Base-by-base conservation (phyloP, 208 protist species). In the Trypanosoma cruzi region DNA sequence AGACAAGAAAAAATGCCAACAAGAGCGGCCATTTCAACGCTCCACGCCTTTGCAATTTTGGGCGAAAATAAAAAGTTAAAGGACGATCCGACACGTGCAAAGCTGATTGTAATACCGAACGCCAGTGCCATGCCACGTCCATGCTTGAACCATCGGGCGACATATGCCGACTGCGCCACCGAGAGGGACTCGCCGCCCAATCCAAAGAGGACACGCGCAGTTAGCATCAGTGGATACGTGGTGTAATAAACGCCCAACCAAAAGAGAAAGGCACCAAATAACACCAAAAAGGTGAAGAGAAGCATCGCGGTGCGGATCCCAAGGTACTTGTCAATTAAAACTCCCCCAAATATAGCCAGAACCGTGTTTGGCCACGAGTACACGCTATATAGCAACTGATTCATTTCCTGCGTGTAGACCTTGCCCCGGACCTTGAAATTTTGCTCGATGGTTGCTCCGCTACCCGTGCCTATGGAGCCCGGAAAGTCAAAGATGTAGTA, bases 331-430 rank as follows among this genome's bases (percentile, higher is more conserved):
- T 98, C 92, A 57, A 98, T 97, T 20, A 98, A 69, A 28, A 96
- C 78, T 36, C 91, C 95, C 10, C 92, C 91, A 28, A 96, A 76
- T 24, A 96, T 78, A 4, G 87, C 79, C 22, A 97, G 85, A 2
- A 94, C 77, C 2, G 90, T 98, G 75, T 97, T 98, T 1, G 91
- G 95, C 82, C 90, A 97, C 54, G 91, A 95, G 71, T 97, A 98
- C 32, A 97, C 90, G 50, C 92, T 95, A 71, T 97, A 98, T 8
- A 97, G 72, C 59, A 86, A 73, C 67, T 94, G 92, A 71, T 95
- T 95, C 92, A 93, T 96, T 37, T 80, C 73, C 53, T 94, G 85
- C 48, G 82, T 94, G 75, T 91, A 96, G 20, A 18, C 53, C 62
- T 84, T 71, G 5, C 76, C 76, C 16, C 84, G 74, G 0, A 52